Evolutionary conservation across 2,329 filamentous ascomycete species (phyloP), one percentile per base, ranked within the genome.

Genomic region (Pleomassaria siparia): DNA sequence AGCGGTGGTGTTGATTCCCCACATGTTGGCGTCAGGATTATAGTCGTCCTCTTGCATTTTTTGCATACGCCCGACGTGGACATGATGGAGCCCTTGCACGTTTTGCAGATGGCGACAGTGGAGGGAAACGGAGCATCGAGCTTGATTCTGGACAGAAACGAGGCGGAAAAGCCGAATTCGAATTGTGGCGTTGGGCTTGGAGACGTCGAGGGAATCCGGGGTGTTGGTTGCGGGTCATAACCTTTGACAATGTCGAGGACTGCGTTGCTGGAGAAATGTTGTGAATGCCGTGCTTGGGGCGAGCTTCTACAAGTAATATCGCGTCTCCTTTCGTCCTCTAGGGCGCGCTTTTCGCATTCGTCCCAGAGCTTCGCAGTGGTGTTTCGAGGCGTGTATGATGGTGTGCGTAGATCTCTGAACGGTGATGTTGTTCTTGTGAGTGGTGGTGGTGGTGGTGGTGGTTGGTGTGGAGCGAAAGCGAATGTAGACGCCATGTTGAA

Each of bases 321-420:
- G 48, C 66, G 59, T 47, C 50, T 59, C 46, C 45, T 66, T 45
- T 58, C 64, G 33, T 63, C 65, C 43, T 69, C 64, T 13, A 63
- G 45, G 9, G 66, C 66, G 30, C 53, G 53, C 47, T 49, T 63
- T 46, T 70, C 67, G 32, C 66, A 67, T 43, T 66, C 61, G 26
- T 71, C 66, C 66, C 64, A 69, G n/a, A 65, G 37, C 43, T 63
- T 58, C 25, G 59, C 64, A 12, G 67, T 68, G 22, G 56, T 60
- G 9, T 25, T 36, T 16, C 50, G 48, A 15, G 62, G 63, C 24
- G 60, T 64, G 29, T 50, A 60, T 56, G 65, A 53, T 43, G 65
- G 53, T 28, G 46, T 41, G 21, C 57, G 56, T 41, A 59, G 59
- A 32, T 64, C 53, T 40, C 62, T 64, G 48, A 63, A 65, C 2